phyloP scores from a whole-genome alignment of 1,139 yeast species.

The Oligophagozyma castellii region DNA sequence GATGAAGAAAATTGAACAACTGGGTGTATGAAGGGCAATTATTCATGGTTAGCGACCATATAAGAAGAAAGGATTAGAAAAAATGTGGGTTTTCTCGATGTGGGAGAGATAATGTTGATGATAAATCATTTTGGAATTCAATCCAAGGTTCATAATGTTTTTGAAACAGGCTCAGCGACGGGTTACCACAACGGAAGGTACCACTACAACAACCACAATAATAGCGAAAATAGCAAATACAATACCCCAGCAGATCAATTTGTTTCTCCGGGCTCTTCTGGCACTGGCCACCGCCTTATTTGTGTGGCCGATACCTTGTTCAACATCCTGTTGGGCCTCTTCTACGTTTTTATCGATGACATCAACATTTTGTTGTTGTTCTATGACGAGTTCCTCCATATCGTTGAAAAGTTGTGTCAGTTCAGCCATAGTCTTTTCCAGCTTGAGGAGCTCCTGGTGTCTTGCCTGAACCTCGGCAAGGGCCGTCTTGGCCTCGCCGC shows the following conservation, averaged over 20 bases:
- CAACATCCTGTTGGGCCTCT: conserved; percentile 79
- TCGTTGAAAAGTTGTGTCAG: conserved; percentile 89
- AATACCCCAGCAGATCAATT: conserved; percentile 73
- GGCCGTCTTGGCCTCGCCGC: conserved; percentile 95
- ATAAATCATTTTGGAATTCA: no score
- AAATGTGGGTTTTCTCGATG: no score
- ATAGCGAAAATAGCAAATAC: conserved; percentile 44
- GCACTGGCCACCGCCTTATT: conserved; percentile 83
- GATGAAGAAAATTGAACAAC: no score
- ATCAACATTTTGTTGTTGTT: conserved; percentile 83
- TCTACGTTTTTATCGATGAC: conserved; percentile 72
- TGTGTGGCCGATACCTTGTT: conserved; percentile 90
- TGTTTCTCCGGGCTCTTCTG: conserved; percentile 82
- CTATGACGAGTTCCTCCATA: conserved; percentile 92
- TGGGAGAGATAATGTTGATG: no score
- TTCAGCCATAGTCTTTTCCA: conserved; percentile 93
- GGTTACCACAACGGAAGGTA: conserved; percentile 23
- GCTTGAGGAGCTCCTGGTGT: conserved; percentile 88
- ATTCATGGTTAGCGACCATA: no score
- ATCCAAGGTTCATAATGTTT: no score
- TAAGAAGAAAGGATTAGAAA: no score
- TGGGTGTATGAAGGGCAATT: no score
- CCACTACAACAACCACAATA: conserved; percentile 56
- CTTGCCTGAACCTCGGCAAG: conserved; percentile 92
- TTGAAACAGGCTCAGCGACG: conserved; percentile 8